A percentile compares a stretch with the other conserved stretches of the same genome.
These are phyloP conservation scores for Aspergillus felis DNA, from an alignment of 2,329 filamentous ascomycete species.

Conservation along the genomic window DNA sequence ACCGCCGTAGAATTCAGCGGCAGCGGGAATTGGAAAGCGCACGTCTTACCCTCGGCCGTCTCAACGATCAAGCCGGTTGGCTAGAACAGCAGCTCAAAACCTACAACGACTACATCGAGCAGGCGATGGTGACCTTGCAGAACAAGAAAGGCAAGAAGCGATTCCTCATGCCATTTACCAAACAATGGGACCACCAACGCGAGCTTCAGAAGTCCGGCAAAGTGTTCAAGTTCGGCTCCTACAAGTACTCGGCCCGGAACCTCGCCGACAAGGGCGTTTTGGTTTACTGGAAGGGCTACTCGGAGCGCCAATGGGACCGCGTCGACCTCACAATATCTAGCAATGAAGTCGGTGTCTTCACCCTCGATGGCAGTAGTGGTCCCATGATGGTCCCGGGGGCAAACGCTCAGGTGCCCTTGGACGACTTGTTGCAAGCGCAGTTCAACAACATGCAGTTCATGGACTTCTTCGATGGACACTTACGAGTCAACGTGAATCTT, in stretches of 20 bases:
- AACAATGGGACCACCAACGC: conserved; percentile 97
- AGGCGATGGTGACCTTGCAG: conserved; percentile 94
- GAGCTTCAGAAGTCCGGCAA: conserved; percentile 89
- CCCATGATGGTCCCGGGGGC: conserved; percentile 96
- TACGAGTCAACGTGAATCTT: conserved; percentile 93
- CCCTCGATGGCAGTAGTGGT: conserved; percentile 82
- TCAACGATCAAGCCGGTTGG: conserved; percentile 69
- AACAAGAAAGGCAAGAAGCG: conserved; percentile 95
- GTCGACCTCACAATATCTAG: conserved; percentile 92
- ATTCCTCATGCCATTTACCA: conserved; percentile 93
- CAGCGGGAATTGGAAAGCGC: conserved; percentile 77
- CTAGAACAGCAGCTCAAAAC: conserved; percentile 93
- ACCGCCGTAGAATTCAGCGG: conserved; percentile 83
- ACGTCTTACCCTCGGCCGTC: conserved; percentile 44
- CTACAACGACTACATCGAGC: conserved; percentile 99
- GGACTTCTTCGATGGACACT: conserved; percentile 81
- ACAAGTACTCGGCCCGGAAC: conserved; percentile 89
- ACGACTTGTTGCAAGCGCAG: conserved; percentile 91
- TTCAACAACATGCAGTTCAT: conserved; percentile 97
- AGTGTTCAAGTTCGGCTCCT: conserved; percentile 95
- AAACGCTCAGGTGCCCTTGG: conserved; percentile 80
- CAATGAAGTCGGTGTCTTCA: conserved; percentile 91
- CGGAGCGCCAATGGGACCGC: conserved; percentile 79
- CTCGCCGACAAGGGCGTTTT: conserved; percentile 92
- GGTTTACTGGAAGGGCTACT: conserved; percentile 82